Evolutionary conservation across 2,329 filamentous ascomycete genomes (phyloP), one percentile per base, ranked within the genome.

Genomic region (Cordyceps cicadae): DNA sequence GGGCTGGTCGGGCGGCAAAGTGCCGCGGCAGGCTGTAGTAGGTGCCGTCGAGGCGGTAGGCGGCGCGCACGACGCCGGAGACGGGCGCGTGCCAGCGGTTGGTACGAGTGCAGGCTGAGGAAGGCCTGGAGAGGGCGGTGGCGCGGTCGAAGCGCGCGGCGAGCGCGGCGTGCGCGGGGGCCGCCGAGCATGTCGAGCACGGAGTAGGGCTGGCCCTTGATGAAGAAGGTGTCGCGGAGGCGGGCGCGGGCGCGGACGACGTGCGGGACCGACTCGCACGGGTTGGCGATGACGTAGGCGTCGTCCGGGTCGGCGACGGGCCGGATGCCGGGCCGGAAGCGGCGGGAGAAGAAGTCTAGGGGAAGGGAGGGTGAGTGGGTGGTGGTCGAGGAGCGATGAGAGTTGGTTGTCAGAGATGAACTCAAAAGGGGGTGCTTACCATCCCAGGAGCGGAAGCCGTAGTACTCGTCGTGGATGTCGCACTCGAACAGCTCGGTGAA

Each of bases 51-150:
- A 81, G 70, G 0, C 86, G 76, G 61, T 81, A 85, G 0, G 81
- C 80, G 59, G 83, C 81, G 51, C 77, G 75, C 17, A 90, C 73
- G 5, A 70, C 84, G 0, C 87, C 87, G 5, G 76, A 80, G 0
- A 90, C 80, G n/a, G 87, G 87, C 0, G 82, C 71, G 71, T 90
- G 86, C 87, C 87, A 90, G 29, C 87, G 80, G 70, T 90, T 90
- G 87, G 70, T 90, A 90, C 49, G 81, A 86, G 57, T 88, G 72
- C 0, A 85, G 82, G 8, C 80, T 85, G 3, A 90, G 74, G 68
- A 88, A 90, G 0, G 86, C 87, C 67, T 90, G 87, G 70, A 89
- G 70, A 89, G 90, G 32, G 90, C 75, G 0, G 84, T 88, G 1
- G 83, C 87, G 6, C 82, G 82, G 0, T 76, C 79, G 64, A 89